Conservation (phyloP, 805 yeast species). For the Ogataea corticis region DNA sequence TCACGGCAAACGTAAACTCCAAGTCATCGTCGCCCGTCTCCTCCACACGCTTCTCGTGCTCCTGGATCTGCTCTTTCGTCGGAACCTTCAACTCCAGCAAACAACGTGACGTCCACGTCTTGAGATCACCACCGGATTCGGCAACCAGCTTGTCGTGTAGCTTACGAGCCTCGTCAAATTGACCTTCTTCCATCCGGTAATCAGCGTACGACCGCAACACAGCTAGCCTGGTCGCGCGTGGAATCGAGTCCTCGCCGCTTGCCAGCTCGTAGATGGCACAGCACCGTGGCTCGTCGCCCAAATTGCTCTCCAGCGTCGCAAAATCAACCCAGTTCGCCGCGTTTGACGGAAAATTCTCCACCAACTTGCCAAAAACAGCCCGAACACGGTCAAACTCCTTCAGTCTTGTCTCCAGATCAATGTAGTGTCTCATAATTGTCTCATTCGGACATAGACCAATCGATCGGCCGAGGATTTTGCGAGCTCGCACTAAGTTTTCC, state of each 20-base stretch:
- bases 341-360: conserved; percentile 48
- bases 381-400: conserved; percentile 84
- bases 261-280: conserved; percentile 62
- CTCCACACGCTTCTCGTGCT: conserved; percentile 29
- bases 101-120: conserved; percentile 66
- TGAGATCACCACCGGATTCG: conserved; percentile 34
- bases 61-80: conserved; percentile 48
- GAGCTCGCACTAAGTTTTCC: conserved; percentile 48
- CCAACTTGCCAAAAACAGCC: conserved; percentile 63
- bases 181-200: conserved; percentile 59
- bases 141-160: conserved; percentile 45
- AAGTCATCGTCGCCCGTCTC: conserved; percentile 37
- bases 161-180: conserved; percentile 55
- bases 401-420: conserved; percentile 61
- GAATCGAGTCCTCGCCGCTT: conserved; percentile 18
- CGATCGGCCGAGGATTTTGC: conserved; percentile 70
- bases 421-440: conserved; percentile 62
- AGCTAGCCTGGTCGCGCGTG: conserved; percentile 9
- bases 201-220: conserved; percentile 43
- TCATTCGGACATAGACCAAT: conserved; percentile 67
- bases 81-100: conserved; percentile 70
- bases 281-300: conserved; percentile 73
- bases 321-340: conserved; percentile 58
- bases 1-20: conserved; percentile 52
- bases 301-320: conserved; percentile 63